Evolutionary conservation across 2,329 filamentous ascomycete genomes (phyloP).

Genomic region (Grosmannia penicillata): DNA sequence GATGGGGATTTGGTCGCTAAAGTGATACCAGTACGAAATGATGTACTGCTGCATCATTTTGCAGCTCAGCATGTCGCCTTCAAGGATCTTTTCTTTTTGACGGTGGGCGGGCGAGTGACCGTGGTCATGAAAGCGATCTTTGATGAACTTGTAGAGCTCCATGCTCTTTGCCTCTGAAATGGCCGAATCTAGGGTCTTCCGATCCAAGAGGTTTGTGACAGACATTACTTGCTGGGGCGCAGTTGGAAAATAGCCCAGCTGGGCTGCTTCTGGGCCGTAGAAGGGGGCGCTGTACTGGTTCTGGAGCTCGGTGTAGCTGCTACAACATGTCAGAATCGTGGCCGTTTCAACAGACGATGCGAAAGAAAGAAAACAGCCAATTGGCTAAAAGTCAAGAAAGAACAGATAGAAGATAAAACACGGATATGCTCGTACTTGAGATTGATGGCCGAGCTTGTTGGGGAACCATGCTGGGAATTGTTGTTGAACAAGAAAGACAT

Average conservation of each 20-base stretch:
- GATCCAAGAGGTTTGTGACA: constrained; percentile 71
- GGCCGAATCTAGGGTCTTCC: constrained; percentile 61
- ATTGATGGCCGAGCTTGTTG: constrained; percentile 36
- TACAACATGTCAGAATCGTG: no score
- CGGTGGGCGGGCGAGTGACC: constrained; percentile 59
- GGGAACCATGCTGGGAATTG: constrained; percentile 32
- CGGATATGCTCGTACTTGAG: constrained; percentile 29
- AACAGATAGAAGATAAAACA: neutral
- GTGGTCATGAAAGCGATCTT: constrained; percentile 65
- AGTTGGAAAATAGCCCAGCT: constrained; percentile 40
- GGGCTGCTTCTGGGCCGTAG: constrained; percentile 29
- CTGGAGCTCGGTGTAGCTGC: constrained; percentile 36
- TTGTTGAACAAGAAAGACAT: constrained; percentile 74
- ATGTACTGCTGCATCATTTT: constrained; percentile 96
- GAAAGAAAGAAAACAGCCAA: no score
- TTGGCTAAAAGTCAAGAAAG: no score
- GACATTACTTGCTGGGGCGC: constrained; percentile 72
- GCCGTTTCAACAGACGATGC: no score
- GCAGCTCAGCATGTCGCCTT: constrained; percentile 70
- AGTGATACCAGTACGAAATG: constrained; percentile 85
- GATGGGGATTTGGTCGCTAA: constrained; percentile 88
- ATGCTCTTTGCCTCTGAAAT: constrained; percentile 80
- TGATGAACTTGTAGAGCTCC: constrained; percentile 71
- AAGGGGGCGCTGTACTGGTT: constrained; percentile 35
- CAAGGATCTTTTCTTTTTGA: constrained; percentile 61